Percentiles rank a stretch among this genome's conserved stretches.
Conservation (phyloP, 2,329 filamentous ascomycete genomes). For the Calonectria henricotiae region DNA sequence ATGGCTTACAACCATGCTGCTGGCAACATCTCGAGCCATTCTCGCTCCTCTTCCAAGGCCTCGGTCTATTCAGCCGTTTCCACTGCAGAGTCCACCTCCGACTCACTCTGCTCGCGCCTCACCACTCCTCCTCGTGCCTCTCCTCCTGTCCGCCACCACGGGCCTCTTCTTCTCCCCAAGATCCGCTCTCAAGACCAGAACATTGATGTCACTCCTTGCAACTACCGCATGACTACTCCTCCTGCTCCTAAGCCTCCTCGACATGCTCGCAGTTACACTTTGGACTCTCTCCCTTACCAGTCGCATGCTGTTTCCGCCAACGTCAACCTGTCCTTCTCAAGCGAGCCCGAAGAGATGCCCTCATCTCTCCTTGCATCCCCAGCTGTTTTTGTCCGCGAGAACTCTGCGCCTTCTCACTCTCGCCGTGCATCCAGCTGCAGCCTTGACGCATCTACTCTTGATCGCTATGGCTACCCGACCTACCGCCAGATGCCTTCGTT, state of each 20-base stretch:
- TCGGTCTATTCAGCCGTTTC: slow-evolving; percentile 77
- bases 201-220: slow-evolving; percentile 72
- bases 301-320: slow-evolving; percentile 51
- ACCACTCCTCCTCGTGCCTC: slow-evolving; percentile 78
- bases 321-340: slow-evolving; percentile 61
- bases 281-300: slow-evolving; percentile 67
- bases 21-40: slow-evolving; percentile 65
- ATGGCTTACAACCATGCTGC: slow-evolving; percentile 64
- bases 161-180: slow-evolving; percentile 86
- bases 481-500: slow-evolving; percentile 81
- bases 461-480: slow-evolving; percentile 86
- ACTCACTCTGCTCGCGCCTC: slow-evolving; percentile 78
- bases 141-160: slow-evolving; percentile 84
- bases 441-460: slow-evolving; percentile 77
- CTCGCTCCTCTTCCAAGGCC: slow-evolving; percentile 76
- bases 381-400: slow-evolving; percentile 68
- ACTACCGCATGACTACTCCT: slow-evolving; percentile 58
- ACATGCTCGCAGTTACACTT: slow-evolving; percentile 74
- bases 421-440: slow-evolving; percentile 79
- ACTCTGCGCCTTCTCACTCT: slow-evolving; percentile 47
- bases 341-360: slow-evolving; percentile 52
- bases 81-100: slow-evolving; percentile 69
- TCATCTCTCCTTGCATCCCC: slow-evolving; percentile 78
- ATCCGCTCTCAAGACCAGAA: slow-evolving; percentile 89
- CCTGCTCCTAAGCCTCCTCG: slow-evolving; percentile 56